Conservation (phyloP, 2,329 filamentous ascomycete genomes). For the Clonostachys sp. region DNA sequence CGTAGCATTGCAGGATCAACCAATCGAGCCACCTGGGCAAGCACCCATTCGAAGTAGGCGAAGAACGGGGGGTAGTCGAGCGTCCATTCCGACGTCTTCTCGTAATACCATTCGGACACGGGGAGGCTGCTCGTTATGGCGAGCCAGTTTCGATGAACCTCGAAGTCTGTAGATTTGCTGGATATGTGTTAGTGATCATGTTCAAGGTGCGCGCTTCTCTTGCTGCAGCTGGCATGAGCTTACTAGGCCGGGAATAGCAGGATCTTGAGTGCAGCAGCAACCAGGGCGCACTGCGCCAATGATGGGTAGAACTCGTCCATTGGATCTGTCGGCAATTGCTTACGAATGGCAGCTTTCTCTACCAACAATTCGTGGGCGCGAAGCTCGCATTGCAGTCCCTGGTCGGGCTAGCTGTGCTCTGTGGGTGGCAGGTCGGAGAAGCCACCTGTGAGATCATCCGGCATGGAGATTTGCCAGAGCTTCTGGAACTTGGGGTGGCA, state of each 20-base stretch:
- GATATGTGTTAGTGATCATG: too few relatives aligned
- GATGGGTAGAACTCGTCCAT: constrained; percentile 85
- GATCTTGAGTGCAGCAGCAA: constrained; percentile 84
- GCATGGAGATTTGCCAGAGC: too few relatives aligned
- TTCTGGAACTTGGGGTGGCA: too few relatives aligned
- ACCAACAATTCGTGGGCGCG: too few relatives aligned
- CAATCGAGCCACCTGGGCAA: constrained; percentile 76
- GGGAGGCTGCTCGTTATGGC: constrained; percentile 90
- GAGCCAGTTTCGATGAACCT: constrained; percentile 98
- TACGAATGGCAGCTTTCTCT: background rate
- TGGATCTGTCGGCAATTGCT: constrained; percentile 8
- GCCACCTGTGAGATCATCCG: background rate
- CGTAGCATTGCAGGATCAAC: constrained; percentile 78
- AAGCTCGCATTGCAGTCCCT: background rate
- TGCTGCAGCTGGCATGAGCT: constrained; percentile 26
- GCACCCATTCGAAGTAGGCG: constrained; percentile 90
- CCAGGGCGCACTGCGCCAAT: constrained; percentile 81
- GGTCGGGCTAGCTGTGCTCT: background rate
- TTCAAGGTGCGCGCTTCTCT: background rate
- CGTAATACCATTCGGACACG: constrained; percentile 88
- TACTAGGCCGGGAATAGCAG: constrained; percentile 94
- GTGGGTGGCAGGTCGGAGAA: background rate
- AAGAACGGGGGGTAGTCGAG: constrained; percentile 99
- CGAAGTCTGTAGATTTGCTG: constrained; percentile 98
- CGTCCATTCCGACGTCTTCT: constrained; percentile 98